phyloP scores from a whole-genome alignment of 106 monocot species.

The Agapanthus africanus region DNA sequence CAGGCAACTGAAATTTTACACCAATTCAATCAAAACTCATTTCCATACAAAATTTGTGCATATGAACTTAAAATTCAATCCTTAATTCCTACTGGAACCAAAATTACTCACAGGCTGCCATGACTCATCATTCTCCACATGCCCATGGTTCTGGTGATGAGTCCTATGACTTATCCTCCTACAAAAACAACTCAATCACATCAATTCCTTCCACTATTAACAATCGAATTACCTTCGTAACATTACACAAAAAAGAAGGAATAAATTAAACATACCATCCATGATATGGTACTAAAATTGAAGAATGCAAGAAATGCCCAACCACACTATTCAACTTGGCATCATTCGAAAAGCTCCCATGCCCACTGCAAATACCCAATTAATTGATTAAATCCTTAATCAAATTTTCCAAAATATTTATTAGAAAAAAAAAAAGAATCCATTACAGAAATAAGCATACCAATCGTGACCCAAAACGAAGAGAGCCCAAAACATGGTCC shows the following conservation, averaged over 20 bases:
- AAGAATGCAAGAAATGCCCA: slow-evolving; percentile 7
- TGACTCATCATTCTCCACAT: slow-evolving; percentile 95
- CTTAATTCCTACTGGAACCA: not conserved
- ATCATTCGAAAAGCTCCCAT: slow-evolving; percentile 5
- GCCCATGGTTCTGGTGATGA: slow-evolving; percentile 96
- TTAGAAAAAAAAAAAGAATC: not conserved
- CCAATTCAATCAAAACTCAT: not conserved
- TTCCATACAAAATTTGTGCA: not conserved
- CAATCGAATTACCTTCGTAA: no score
- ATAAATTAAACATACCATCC: slow-evolving; percentile 5
- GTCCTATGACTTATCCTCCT: slow-evolving; percentile 98
- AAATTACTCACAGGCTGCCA: slow-evolving; percentile 83
- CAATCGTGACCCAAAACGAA: slow-evolving; percentile 96
- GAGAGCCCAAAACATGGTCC: slow-evolving; percentile 97
- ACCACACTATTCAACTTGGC: slow-evolving; percentile 2
- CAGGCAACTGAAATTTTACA: slow-evolving; percentile 34
- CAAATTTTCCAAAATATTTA: not conserved
- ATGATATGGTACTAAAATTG: slow-evolving; percentile 11
- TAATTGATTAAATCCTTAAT: no score
- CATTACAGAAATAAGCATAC: slow-evolving; percentile 41
- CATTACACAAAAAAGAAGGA: not conserved
- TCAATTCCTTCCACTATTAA: not conserved
- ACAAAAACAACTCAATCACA: not conserved
- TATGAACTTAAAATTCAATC: not conserved
- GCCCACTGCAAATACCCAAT: slow-evolving; percentile 11